phyloP scores from a whole-genome alignment of 2,329 filamentous ascomycete genomes.

The Aspergillus luchuensis region DNA sequence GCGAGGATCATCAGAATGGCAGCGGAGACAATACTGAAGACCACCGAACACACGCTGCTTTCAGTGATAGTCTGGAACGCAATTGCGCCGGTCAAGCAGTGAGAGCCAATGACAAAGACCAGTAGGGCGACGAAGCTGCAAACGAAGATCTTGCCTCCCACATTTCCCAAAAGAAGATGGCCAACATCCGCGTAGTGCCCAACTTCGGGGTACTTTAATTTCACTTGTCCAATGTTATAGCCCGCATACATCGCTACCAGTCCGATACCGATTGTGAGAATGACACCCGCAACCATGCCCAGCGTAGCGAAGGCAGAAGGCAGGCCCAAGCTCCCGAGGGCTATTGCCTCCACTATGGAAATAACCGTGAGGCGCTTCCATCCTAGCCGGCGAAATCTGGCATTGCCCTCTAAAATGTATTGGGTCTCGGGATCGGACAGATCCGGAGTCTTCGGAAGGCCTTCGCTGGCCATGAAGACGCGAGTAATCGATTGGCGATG shows the following conservation, averaged over 20 bases:
- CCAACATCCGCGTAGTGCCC: conserved; percentile 49
- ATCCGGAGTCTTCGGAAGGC: conserved; percentile 1
- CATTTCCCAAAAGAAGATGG: conserved; percentile 42
- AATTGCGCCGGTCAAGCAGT: conserved; percentile 50
- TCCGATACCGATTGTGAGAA: conserved; percentile 42
- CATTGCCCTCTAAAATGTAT: neutral
- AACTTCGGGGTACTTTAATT: conserved; percentile 39
- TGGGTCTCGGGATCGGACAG: conserved; percentile 4
- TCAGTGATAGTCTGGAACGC: conserved; percentile 46
- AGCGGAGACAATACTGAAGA: conserved; percentile 47
- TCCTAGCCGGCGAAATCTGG: conserved; percentile 36
- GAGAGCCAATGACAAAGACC: conserved; percentile 46
- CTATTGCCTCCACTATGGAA: conserved; percentile 53
- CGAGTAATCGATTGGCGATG: neutral
- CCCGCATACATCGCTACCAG: conserved; percentile 45
- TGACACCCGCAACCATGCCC: conserved; percentile 49
- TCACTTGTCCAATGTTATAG: conserved; percentile 44
- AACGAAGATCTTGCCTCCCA: conserved; percentile 43
- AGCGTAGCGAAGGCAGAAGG: conserved; percentile 48
- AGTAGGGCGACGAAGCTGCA: conserved; percentile 47
- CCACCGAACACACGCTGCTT: conserved; percentile 35
- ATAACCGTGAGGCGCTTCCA: conserved; percentile 55
- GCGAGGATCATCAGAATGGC: conserved; percentile 34
- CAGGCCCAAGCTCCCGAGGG: conserved; percentile 49
- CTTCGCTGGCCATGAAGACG: neutral